Evolutionary conservation across 129 eudicot genomes (phyloP), one percentile per base, ranked within the genome.

Genomic region (Flaveria brownii): DNA sequence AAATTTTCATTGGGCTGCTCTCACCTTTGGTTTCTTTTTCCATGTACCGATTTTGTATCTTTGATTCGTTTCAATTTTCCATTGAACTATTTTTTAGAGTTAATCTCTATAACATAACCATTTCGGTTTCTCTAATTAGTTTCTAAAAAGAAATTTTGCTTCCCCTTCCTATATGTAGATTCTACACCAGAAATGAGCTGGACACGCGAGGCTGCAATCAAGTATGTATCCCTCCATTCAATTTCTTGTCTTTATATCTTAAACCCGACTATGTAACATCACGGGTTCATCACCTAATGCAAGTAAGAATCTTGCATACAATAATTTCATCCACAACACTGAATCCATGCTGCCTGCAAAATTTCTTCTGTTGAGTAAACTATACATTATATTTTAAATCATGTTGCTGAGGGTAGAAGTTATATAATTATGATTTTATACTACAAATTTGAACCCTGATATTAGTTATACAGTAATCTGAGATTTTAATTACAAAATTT

Each of bases 191-290:
- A 91, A 78, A 79, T 82, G 63, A 88, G 96, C 73, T 91, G 93
- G 85, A 91, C 96, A 1, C 88, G 83, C 22, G 99, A 91, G 88
- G 91, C 89, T 68, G 92, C 96, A 78, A 85, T 95, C 85, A 95
- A 91, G 99, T 95, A 89, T 42, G 99, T 79, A 16, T 4, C 73
- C 39, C 59, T 28, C 56, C 18, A 13, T 6, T 18, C 59, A 72
- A 11, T 62, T 28, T 55, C 70, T 73, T 67, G 4, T 66, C 15
- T 46, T 60, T 26, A 54, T 36, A 18, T 45, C 16, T 59, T 8
- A 14, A 14, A 47, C 0, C 46, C 50, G 6, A 9, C 50, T 45
- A 0, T 45, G 50, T 45, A 45, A 61, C 13, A 22, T 61, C 28
- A 70, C 42, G 54, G 55, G 77, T 33, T 57, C 68, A 25, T 68